These are phyloP conservation scores for Cadophora luteo-olivacea DNA, from an alignment of 2,329 filamentous ascomycete species.

Conservation along the genomic window DNA sequence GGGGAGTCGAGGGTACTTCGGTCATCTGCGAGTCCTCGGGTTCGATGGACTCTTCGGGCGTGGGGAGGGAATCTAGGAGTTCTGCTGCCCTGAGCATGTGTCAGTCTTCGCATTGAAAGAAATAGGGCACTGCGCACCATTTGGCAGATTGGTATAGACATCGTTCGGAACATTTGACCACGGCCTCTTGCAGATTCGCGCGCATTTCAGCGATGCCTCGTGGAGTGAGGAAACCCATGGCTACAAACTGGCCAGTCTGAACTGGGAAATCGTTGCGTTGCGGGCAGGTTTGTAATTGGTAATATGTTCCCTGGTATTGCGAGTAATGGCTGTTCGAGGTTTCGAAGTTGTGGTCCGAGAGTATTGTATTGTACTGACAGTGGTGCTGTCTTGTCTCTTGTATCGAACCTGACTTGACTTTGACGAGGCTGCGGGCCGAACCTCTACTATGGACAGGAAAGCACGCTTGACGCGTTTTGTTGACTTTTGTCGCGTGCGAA, in stretches of 20 bases:
- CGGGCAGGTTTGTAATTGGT: neutral
- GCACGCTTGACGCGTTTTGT: conserved; percentile 17
- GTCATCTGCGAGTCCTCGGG: conserved; percentile 67
- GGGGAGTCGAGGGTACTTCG: conserved; percentile 55
- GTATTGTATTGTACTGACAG: neutral
- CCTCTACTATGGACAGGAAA: conserved; percentile 1
- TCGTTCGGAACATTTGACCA: conserved; percentile 89
- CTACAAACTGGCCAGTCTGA: neutral
- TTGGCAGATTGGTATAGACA: conserved; percentile 96
- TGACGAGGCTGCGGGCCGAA: conserved; percentile 18
- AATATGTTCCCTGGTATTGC: neutral
- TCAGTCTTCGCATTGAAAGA: conserved; percentile 28
- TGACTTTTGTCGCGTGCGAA: conserved; percentile 16
- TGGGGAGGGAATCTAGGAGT: conserved; percentile 81
- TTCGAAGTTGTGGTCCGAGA: no score
- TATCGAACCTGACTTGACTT: no score
- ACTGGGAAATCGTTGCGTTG: neutral
- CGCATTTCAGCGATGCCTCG: conserved; percentile 58
- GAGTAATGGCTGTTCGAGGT: neutral
- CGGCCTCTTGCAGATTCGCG: conserved; percentile 80
- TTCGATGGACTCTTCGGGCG: conserved; percentile 55
- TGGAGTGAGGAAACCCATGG: conserved; percentile 38
- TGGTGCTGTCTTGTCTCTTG: neutral
- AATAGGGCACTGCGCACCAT: conserved; percentile 65
- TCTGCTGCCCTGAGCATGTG: conserved; percentile 79